phyloP scores from a whole-genome alignment of 257 asterid species.

The Marsdenia floribunda region DNA sequence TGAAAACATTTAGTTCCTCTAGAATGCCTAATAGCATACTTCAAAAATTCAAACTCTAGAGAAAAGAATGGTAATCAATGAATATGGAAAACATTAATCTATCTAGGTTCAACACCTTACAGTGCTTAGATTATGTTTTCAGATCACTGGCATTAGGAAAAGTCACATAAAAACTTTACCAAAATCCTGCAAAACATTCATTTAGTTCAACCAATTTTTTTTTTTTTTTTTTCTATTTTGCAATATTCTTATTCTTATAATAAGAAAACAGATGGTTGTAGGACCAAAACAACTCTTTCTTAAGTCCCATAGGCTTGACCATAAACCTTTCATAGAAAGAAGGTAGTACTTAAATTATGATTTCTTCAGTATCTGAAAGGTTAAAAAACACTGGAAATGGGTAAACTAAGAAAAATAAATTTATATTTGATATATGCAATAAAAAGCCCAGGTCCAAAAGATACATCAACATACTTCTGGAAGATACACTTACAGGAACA shows the following conservation, averaged over 20 bases:
- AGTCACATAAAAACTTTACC: not conserved
- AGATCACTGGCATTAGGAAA: not conserved
- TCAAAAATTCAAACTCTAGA: not conserved
- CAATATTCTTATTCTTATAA: not conserved
- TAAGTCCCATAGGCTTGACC: not conserved
- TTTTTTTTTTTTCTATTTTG: no score
- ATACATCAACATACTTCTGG: not conserved
- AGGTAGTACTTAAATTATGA: not conserved
- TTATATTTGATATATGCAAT: not conserved
- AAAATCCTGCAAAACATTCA: not conserved
- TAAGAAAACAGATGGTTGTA: not conserved
- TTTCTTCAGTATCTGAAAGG: not conserved
- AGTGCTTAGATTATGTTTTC: not conserved
- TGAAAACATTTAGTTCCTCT: not conserved
- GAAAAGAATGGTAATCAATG: not conserved
- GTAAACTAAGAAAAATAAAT: not conserved
- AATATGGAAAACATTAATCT: not conserved
- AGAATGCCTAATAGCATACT: not conserved
- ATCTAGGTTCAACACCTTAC: not conserved
- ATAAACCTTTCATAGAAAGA: not conserved
- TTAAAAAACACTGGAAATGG: not conserved
- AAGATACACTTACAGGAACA: conserved; percentile 59
- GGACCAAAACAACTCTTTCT: not conserved
- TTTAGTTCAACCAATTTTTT: not conserved
- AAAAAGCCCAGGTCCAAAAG: not conserved